Conservation (phyloP, 257 asterid species). For the Prunella vulgaris region DNA sequence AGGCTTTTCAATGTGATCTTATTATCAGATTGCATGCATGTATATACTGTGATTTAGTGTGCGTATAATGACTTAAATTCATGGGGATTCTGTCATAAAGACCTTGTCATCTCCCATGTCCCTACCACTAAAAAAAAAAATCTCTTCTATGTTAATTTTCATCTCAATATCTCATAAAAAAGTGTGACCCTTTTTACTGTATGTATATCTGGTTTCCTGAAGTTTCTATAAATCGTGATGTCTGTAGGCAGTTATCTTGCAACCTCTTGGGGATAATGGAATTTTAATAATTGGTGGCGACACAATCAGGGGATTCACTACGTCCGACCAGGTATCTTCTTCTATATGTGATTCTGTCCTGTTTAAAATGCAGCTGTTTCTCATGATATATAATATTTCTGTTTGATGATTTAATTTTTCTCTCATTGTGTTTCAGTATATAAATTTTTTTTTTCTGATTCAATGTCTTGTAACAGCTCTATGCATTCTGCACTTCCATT, state of each 20-base stretch:
- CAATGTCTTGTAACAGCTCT: neutral
- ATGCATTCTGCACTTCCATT: neutral
- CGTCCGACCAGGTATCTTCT: constrained; percentile 75
- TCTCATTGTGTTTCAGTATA: neutral
- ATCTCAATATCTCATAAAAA: neutral
- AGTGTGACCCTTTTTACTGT: neutral
- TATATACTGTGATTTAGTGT: too few relatives aligned
- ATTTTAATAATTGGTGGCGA: constrained; percentile 86
- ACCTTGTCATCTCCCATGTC: neutral
- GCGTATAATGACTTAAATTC: too few relatives aligned
- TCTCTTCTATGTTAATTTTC: neutral
- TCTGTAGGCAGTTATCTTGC: constrained; percentile 85
- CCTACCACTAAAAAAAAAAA: neutral
- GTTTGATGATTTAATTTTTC: neutral
- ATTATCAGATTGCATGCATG: neutral
- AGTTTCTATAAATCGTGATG: constrained; percentile 7
- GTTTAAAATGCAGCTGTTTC: neutral
- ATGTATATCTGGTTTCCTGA: neutral
- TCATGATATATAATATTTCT: constrained; percentile 11
- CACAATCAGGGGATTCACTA: constrained; percentile 79
- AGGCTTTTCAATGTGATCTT: neutral
- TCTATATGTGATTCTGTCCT: neutral
- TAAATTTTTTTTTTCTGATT: neutral
- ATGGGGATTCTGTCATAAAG: neutral
- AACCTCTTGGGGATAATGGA: constrained; percentile 85